Percentiles rank a stretch among this genome's conserved stretches.
These are phyloP conservation scores for Alternaria arbusti DNA, from an alignment of 2,329 filamentous ascomycete genomes.

Conservation along the genomic window DNA sequence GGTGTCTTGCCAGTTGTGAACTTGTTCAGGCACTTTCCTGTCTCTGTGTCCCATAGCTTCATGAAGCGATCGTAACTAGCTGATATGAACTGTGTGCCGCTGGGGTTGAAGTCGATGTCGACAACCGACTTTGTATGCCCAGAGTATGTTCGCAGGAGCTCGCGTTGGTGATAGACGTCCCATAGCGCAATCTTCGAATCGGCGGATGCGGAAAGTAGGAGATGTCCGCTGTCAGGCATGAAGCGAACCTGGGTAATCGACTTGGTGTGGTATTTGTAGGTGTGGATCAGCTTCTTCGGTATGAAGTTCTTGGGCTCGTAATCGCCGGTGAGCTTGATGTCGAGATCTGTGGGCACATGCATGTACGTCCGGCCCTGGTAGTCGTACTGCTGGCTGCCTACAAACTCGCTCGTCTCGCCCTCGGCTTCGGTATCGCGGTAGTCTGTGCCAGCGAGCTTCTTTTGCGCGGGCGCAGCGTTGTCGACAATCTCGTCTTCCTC, in stretches of 20 bases:
- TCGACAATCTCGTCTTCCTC: slow-evolving; percentile 74
- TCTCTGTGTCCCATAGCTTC: slow-evolving; percentile 98
- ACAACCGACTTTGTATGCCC: slow-evolving; percentile 91
- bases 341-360: slow-evolving; percentile 78
- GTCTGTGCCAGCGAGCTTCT: slow-evolving; percentile 62
- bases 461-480: slow-evolving; percentile 65
- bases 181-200: slow-evolving; percentile 92
- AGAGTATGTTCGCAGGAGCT: slow-evolving; percentile 87
- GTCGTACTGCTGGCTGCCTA: slow-evolving; percentile 82
- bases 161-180: slow-evolving; percentile 89
- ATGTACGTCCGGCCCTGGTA: slow-evolving; percentile 97
- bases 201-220: slow-evolving; percentile 87
- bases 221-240: slow-evolving; percentile 85
- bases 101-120: slow-evolving; percentile 84
- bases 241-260: slow-evolving; percentile 89
- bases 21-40: slow-evolving; percentile 82
- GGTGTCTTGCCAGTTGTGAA: slow-evolving; percentile 96
- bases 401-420: slow-evolving; percentile 82
- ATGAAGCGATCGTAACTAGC: slow-evolving; percentile 94
- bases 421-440: slow-evolving; percentile 55
- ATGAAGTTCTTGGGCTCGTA: slow-evolving; percentile 84
- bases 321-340: slow-evolving; percentile 72
- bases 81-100: slow-evolving; percentile 85
- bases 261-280: slow-evolving; percentile 84
- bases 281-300: slow-evolving; percentile 91